Evolutionary conservation across 2,329 filamentous ascomycete genomes (phyloP), one percentile per base, ranked within the genome.

Genomic region (Verticillium nonalfalfae): DNA sequence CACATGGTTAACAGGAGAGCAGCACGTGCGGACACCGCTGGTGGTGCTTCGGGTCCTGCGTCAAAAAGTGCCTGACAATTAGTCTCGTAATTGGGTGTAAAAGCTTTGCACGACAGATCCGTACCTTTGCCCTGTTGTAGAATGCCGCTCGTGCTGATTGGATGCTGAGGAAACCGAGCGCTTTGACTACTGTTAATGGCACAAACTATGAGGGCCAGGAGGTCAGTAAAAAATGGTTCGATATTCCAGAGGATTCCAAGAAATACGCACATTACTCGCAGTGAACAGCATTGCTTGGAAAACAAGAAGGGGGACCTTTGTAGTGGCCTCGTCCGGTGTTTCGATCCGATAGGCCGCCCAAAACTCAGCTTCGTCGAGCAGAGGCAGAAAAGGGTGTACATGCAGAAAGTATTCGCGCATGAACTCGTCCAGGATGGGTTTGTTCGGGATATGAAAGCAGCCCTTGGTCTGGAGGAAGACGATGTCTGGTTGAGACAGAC

Each of bases 351-450:
- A 39, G 18, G 31, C 33, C 56, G n/a, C 35, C 56, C 60, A 57
- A 33, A 62, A 59, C n/a, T 57, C 45, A 11, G 31, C 57, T 39
- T 62, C 50, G 9, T 55, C 56, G 52, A 71, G 9, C 0, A 71
- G 57, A 1, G 70, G 70, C 13, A 71, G 66, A 59, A 71, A 67
- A 2, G 70, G 69, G 50, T 71, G 70, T 0, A 71, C 68, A n/a
- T 71, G 68, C 0, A 66, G 50, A 14, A 71, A 71, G 59, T 71
- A 71, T 21, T 69, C 66, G 6, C 65, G 38, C n/a, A 71, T 40
- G n/a, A 71, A 70, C 39, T 39, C 56, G 14, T 21, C 35, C 18
- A 57, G 26, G 15, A 57, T 57, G 55, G 15, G 55, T 56, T 35
- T 15, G 31, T 14, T 26, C 13, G 35, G 56, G 34, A 57, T 36